A percentile compares a stretch with the other conserved stretches of the same genome.
Conservation (phyloP, 1,139 yeast genomes). For the Pichia sp. region DNA sequence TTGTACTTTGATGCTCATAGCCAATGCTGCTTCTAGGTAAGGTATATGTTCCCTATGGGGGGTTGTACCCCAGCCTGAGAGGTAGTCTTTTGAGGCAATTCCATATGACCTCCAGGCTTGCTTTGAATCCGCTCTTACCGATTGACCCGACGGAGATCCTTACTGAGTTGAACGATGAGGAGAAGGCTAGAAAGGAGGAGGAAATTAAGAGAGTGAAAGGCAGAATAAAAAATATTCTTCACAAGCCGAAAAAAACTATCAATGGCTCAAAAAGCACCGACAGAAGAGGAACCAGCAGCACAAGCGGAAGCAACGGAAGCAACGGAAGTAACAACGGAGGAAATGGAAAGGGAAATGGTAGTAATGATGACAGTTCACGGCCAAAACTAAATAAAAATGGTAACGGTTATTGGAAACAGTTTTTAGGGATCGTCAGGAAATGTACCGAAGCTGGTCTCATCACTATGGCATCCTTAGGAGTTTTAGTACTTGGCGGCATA, state of each 20-base stretch:
- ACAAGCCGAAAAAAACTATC: not conserved
- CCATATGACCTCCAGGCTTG: not conserved
- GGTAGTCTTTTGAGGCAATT: not conserved
- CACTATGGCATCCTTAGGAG: slow-evolving; percentile 67
- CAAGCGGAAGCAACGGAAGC: slow-evolving; percentile 2
- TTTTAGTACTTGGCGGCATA: slow-evolving; percentile 69
- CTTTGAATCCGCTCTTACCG: slow-evolving; percentile 33
- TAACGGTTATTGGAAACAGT: slow-evolving; percentile 20
- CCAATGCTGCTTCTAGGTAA: not conserved
- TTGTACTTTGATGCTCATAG: not conserved
- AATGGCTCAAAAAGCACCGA: not conserved
- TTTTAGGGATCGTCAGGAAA: slow-evolving; percentile 39
- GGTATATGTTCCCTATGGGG: not conserved
- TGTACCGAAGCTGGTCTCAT: slow-evolving; percentile 70
- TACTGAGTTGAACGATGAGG: slow-evolving; percentile 7
- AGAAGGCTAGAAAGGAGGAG: slow-evolving; percentile 14
- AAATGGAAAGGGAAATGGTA: slow-evolving; percentile 6
- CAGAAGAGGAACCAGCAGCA: not conserved
- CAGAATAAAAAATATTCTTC: slow-evolving; percentile 6
- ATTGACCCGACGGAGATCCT: slow-evolving; percentile 27
- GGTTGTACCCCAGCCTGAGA: not conserved
- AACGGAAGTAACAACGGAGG: not conserved
- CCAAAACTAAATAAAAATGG: slow-evolving; percentile 10
- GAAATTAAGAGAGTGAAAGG: slow-evolving; percentile 3
- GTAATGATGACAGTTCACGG: slow-evolving; percentile 14